A percentile compares a stretch with the other conserved stretches of the same genome.
These are phyloP conservation scores for Parastagonospora nodorum DNA, from an alignment of 2,329 filamentous ascomycete genomes.

Conservation along the genomic window DNA sequence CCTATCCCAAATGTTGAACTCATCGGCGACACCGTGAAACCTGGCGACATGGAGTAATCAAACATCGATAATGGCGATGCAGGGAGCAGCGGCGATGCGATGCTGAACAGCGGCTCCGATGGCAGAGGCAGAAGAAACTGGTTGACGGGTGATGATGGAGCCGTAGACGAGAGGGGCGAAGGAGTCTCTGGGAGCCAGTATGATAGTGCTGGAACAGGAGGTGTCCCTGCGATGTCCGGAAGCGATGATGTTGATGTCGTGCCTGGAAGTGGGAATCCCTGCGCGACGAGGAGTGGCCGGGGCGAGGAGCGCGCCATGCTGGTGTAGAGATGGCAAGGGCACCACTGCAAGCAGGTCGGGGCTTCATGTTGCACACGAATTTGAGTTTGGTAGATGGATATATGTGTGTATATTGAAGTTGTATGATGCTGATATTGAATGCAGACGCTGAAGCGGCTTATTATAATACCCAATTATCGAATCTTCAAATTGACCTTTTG, in stretches of 20 bases:
- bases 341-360: slow-evolving; percentile 15
- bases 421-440: too few relatives aligned
- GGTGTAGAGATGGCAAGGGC: slow-evolving; percentile 15
- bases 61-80: slow-evolving; percentile 26
- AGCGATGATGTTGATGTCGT: slow-evolving; percentile 1
- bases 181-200: slow-evolving; percentile 24
- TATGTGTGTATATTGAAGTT: too few relatives aligned
- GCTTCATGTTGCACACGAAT: background rate
- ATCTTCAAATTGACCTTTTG: too few relatives aligned
- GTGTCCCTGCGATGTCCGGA: background rate
- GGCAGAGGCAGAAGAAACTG: slow-evolving; percentile 19
- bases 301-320: slow-evolving; percentile 14
- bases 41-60: slow-evolving; percentile 13
- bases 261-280: slow-evolving; percentile 8
- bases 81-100: slow-evolving; percentile 18
- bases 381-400: too few relatives aligned
- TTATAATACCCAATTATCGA: too few relatives aligned
- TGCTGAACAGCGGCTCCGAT: background rate
- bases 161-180: slow-evolving; percentile 8
- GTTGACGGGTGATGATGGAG: slow-evolving; percentile 14
- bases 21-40: slow-evolving; percentile 9
- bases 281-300: slow-evolving; percentile 19
- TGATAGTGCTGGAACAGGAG: slow-evolving; percentile 18
- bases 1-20: background rate
- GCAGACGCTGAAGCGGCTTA: too few relatives aligned